Percentiles rank a stretch among this genome's conserved stretches.
Evolutionary conservation across 495 filamentous ascomycete genomes (phyloP).

Genomic region (Neurospora tetrasperma): DNA sequence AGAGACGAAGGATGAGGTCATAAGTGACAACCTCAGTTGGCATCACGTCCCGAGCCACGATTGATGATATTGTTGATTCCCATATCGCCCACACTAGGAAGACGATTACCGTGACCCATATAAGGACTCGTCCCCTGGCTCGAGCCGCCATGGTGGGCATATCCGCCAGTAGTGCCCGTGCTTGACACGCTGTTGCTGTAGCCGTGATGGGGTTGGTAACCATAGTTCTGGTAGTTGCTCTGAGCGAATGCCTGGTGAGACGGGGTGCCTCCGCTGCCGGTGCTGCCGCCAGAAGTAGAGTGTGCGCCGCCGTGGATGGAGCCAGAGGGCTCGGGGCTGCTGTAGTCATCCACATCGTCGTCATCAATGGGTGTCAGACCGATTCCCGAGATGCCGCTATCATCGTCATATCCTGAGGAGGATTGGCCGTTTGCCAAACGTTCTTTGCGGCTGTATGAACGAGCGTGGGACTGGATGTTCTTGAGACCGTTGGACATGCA

Average conservation of each 20-base stretch:
- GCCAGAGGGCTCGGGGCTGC: slow-evolving; percentile 30
- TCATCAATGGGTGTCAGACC: slow-evolving; percentile 42
- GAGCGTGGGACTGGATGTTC: slow-evolving; percentile 44
- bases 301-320: slow-evolving; percentile 12
- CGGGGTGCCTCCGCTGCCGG: slow-evolving; percentile 21
- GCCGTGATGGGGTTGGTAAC: slow-evolving; percentile 25
- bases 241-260: slow-evolving; percentile 18
- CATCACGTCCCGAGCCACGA: slow-evolving; percentile 21
- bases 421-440: slow-evolving; percentile 35
- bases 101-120: slow-evolving; percentile 33
- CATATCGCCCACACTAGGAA: slow-evolving; percentile 45
- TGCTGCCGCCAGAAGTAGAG: slow-evolving; percentile 26
- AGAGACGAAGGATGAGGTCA: too few relatives aligned
- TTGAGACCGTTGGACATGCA: slow-evolving; percentile 50
- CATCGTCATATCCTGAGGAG: slow-evolving; percentile 37
- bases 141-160: slow-evolving; percentile 5
- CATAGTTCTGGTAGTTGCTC: slow-evolving; percentile 9
- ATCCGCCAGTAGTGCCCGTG: slow-evolving; percentile 19
- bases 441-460: slow-evolving; percentile 41
- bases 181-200: slow-evolving; percentile 34
- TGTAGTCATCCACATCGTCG: slow-evolving; percentile 34
- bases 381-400: slow-evolving; percentile 38
- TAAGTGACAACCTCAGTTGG: slow-evolving; percentile 2
- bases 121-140: slow-evolving; percentile 36
- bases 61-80: slow-evolving; percentile 47